These are phyloP conservation scores for Russula ochroleuca DNA, from an alignment of 768 basidiomycete species.

Conservation along the genomic window DNA sequence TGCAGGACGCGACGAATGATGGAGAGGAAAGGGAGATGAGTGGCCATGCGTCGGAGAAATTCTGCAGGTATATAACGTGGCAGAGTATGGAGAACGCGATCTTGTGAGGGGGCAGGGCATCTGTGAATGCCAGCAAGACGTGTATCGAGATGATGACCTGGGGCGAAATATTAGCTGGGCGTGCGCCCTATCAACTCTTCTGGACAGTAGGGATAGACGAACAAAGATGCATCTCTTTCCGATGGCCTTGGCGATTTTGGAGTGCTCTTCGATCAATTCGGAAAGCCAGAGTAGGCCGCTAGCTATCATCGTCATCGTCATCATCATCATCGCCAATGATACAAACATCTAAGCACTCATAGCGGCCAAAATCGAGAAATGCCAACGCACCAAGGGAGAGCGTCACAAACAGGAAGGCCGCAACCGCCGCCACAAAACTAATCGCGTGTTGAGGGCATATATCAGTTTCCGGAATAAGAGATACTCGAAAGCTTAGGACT, in stretches of 20 bases:
- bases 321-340: too few species aligned
- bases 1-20: slow-evolving; percentile 81
- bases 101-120: slow-evolving; percentile 73
- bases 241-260: slow-evolving; percentile 69
- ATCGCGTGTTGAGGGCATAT: too few species aligned
- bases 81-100: slow-evolving; percentile 76
- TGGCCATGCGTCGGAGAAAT: slow-evolving; percentile 89
- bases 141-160: slow-evolving; percentile 81
- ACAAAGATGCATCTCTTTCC: slow-evolving; percentile 90
- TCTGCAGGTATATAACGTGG: slow-evolving; percentile 87
- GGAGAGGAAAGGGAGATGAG: slow-evolving; percentile 84
- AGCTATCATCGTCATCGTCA: slow-evolving; percentile 45
- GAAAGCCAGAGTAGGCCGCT: slow-evolving; percentile 92
- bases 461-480: slow-evolving; percentile 21
- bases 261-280: slow-evolving; percentile 93
- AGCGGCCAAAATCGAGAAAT: too few species aligned
- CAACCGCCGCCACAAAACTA: slow-evolving; percentile 71
- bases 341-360: too few species aligned
- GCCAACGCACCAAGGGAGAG: slow-evolving; percentile 70
- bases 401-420: slow-evolving; percentile 85
- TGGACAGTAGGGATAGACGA: slow-evolving; percentile 34
- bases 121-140: slow-evolving; percentile 68
- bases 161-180: not conserved
- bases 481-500: not conserved
- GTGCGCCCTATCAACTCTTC: not conserved